Conservation (phyloP, 371 early-diverging fungal species). For the Apophysomyces sp. region DNA sequence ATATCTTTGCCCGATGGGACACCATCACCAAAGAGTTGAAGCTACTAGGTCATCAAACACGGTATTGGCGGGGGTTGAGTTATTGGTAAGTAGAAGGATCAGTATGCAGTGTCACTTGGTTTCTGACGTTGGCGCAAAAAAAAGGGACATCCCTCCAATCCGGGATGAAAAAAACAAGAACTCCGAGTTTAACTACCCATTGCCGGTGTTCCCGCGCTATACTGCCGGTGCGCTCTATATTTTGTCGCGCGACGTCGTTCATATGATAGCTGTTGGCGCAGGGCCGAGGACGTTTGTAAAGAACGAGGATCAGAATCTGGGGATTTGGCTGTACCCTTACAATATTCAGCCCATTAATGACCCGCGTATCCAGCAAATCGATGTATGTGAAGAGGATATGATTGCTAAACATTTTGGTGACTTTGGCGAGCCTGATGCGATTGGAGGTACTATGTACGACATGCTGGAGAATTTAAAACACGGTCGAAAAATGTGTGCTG, state of each 20-base stretch:
- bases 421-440: constrained; percentile 47
- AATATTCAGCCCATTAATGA: constrained; percentile 58
- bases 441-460: constrained; percentile 59
- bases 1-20: constrained; percentile 68
- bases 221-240: constrained; percentile 62
- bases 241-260: constrained; percentile 57
- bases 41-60: constrained; percentile 45
- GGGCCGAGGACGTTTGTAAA: constrained; percentile 57
- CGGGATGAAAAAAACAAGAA: constrained; percentile 44
- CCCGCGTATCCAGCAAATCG: constrained; percentile 60
- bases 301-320: constrained; percentile 60
- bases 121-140: neutral
- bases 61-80: constrained; percentile 64
- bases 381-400: constrained; percentile 63
- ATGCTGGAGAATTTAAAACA: constrained; percentile 51
- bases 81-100: constrained; percentile 48
- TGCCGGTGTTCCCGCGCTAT: constrained; percentile 54
- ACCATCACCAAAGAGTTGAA: constrained; percentile 54
- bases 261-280: constrained; percentile 46
- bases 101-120: no score
- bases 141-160: constrained; percentile 47
- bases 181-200: constrained; percentile 40
- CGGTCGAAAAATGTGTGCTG: constrained; percentile 45
- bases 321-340: constrained; percentile 61
- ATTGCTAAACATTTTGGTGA: constrained; percentile 66